phyloP scores from a whole-genome alignment of 176 grass and related monocot genomes.

The barley (Hordeum vulgare) region DNA sequence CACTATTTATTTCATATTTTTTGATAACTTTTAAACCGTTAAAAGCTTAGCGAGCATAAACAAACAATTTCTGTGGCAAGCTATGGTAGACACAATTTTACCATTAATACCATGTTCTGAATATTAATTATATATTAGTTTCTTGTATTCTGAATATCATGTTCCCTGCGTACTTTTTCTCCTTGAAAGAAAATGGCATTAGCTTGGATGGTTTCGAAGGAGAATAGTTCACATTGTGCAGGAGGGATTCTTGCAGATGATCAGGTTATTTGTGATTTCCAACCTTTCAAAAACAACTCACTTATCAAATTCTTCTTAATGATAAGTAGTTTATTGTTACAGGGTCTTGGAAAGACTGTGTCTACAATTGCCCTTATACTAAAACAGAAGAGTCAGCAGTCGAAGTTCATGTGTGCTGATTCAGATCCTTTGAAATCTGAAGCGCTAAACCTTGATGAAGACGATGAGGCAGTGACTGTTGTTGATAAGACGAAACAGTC shows the following conservation, averaged over 20 bases:
- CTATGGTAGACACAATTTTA: too few species aligned
- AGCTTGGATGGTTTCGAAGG: conserved; percentile 97
- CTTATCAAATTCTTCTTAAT: conserved; percentile 27
- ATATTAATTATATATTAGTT: conserved; percentile 11
- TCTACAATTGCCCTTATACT: conserved; percentile 95
- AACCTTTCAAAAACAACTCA: not conserved
- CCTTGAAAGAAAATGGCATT: conserved; percentile 89
- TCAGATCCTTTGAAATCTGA: conserved; percentile 68
- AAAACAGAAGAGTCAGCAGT: conserved; percentile 82
- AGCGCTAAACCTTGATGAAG: conserved; percentile 88
- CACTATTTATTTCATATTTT: too few species aligned
- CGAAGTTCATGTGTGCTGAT: conserved; percentile 63
- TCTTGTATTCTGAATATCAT: conserved; percentile 7
- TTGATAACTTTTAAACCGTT: too few species aligned
- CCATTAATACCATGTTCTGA: too few species aligned
- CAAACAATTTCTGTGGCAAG: too few species aligned
- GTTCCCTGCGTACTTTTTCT: conserved; percentile 18
- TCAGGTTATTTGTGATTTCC: conserved; percentile 61
- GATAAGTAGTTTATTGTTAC: conserved; percentile 31
- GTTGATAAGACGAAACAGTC: conserved; percentile 17
- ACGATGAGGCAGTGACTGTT: conserved; percentile 47
- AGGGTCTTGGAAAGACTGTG: conserved; percentile 98
- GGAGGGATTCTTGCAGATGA: conserved; percentile 99
- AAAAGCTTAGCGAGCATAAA: too few species aligned
- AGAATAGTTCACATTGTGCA: conserved; percentile 85